Base-by-base conservation (phyloP, 2,329 filamentous ascomycete species). In the Ascochyta lentis region DNA sequence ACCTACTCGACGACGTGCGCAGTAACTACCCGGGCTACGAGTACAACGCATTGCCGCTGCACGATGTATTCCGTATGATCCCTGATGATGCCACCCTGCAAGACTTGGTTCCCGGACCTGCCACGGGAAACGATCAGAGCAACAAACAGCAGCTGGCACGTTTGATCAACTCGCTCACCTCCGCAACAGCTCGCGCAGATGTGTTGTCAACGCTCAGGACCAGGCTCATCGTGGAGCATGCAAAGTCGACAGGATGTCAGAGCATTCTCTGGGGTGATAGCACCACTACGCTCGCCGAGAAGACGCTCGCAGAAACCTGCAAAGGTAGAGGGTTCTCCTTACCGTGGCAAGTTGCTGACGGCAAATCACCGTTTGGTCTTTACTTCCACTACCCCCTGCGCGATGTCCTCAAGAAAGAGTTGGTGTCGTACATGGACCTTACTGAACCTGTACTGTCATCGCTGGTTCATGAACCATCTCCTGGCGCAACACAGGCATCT, bases 301-400 rank as follows among this genome's bases (percentile, higher is more conserved):
- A 91, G 68, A 91, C 92, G 0, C 84, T 99, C 13, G 83, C 91
- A 6, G 91, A 95, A 77, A 92, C 94, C 2, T 92, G 94, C 23
- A 97, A 96, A 77, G 95, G 95, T 1, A 85, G 94, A 44, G 95
- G 94, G 0, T 92, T 89, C 64, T 86, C 89, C 4, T 78, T 98
- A 19, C 91, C 93, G 1, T 94, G 89, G 87, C 86, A 90, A 64
- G 85, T 93, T 15, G 86, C 87, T 46, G 95, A 98, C 72, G 92
- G 92, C 5, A 76, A 81, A 42, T 83, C 84, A 9, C 81, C 83
- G 1, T 81, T 81, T 67, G 84, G 82, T 16, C 66, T 86, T 31
- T 74, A 79, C 49, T 85, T 96, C 62, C 89, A 91, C 76, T 93
- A 92, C 69, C 93, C 94, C 0, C 76, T 96, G 41, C 86, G 93